phyloP scores from a whole-genome alignment of 2,329 filamentous ascomycete genomes.

The Harringtonia aguacate region DNA sequence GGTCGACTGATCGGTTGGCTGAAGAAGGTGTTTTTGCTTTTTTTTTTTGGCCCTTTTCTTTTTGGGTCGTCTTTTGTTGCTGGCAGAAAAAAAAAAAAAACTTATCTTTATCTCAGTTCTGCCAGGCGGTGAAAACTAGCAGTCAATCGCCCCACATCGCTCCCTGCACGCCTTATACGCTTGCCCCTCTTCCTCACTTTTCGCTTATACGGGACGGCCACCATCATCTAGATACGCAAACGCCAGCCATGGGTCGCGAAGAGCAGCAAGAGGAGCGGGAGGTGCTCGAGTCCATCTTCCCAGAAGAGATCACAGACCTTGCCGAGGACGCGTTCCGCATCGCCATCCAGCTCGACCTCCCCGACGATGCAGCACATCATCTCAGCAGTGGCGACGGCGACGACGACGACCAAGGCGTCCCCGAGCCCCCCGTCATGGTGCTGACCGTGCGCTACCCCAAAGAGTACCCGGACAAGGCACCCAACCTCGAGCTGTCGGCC shows the following conservation, averaged over 20 bases:
- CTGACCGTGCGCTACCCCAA: slow-evolving; percentile 85
- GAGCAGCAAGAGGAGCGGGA: slow-evolving; percentile 94
- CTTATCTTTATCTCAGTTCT: slow-evolving; percentile 10
- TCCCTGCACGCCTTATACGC: slow-evolving; percentile 1
- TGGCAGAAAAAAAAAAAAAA: background rate
- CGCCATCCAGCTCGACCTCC: slow-evolving; percentile 72
- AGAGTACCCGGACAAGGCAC: slow-evolving; percentile 79
- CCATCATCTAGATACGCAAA: no score
- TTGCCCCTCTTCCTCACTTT: background rate
- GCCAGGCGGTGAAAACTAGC: slow-evolving; percentile 23
- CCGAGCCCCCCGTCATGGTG: slow-evolving; percentile 60
- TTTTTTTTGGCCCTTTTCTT: background rate
- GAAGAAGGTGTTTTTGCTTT: no score
- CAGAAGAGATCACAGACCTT: slow-evolving; percentile 95
- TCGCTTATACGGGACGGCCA: no score
- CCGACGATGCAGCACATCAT: slow-evolving; percentile 34
- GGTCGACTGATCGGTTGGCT: background rate
- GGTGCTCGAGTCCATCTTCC: slow-evolving; percentile 96
- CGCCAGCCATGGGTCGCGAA: slow-evolving; percentile 67
- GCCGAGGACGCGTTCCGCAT: slow-evolving; percentile 85
- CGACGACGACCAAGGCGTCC: slow-evolving; percentile 40
- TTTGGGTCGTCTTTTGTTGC: no score
- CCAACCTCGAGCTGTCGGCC: slow-evolving; percentile 67
- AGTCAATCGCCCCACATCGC: slow-evolving; percentile 3
- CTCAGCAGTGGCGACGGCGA: slow-evolving; percentile 21